Conservation (phyloP, 768 basidiomycete genomes). For the Xerocomellus chrysenteron region DNA sequence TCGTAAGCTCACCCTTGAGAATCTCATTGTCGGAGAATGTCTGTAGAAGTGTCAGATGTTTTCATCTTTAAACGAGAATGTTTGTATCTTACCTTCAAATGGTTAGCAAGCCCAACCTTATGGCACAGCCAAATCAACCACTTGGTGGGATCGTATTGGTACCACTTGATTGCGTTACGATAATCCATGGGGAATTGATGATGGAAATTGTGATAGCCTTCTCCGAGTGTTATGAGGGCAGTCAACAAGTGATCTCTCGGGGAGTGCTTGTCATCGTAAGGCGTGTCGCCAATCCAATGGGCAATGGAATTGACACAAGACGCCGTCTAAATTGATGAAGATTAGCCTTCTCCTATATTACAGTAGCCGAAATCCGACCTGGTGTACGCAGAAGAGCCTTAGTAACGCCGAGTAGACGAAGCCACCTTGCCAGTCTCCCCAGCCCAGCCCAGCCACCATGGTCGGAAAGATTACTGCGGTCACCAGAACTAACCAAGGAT, state of each 20-base stretch:
- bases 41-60: neutral
- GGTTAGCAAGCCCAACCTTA: neutral
- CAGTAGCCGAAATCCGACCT: neutral
- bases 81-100: neutral
- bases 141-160: too few species aligned
- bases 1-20: neutral
- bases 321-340: neutral
- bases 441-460: neutral
- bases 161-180: too few species aligned
- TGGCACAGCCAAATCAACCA: too few species aligned
- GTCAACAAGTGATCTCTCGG: neutral
- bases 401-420: neutral
- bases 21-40: constrained; percentile 2
- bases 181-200: too few species aligned
- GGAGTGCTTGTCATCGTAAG: constrained; percentile 1
- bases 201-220: too few species aligned
- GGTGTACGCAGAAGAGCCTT: constrained; percentile 1
- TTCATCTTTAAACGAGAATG: neutral
- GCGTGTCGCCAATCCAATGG: constrained; percentile 2
- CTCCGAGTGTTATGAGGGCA: neutral
- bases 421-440: constrained; percentile 8
- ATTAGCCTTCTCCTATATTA: neutral
- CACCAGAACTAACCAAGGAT: neutral
- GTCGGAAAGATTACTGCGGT: neutral
- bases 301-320: constrained; percentile 2